Conservation (phyloP, 768 basidiomycete genomes). For the Trametes cinnabarina region DNA sequence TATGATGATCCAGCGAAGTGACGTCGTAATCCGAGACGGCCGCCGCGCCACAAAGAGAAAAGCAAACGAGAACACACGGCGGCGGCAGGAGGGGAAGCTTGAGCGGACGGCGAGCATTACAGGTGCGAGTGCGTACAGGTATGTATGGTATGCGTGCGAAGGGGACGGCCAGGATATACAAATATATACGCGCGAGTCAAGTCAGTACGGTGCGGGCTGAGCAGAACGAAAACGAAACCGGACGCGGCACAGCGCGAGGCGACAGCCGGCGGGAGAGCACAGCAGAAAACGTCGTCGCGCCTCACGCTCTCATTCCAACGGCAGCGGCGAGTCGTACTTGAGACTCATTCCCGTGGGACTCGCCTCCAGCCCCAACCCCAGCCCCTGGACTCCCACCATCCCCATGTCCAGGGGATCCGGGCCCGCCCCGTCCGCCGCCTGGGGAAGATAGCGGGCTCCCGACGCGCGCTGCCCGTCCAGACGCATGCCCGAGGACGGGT, state of each 20-base stretch:
- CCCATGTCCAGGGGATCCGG: constrained; percentile 24
- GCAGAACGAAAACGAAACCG: neutral
- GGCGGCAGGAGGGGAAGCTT: neutral
- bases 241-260: neutral
- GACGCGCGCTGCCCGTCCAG: constrained; percentile 1
- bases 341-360: constrained; percentile 22
- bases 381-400: constrained; percentile 14
- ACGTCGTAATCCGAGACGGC: neutral
- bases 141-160: constrained; percentile 13
- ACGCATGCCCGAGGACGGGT: constrained; percentile 3
- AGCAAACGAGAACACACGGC: neutral
- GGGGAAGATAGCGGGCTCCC: constrained; percentile 12
- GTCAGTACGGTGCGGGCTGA: neutral
- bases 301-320: constrained; percentile 31
- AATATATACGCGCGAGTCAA: constrained; percentile 17
- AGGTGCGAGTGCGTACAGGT: constrained; percentile 16
- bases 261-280: neutral
- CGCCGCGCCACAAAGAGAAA: neutral
- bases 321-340: constrained; percentile 31
- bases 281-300: neutral
- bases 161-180: neutral
- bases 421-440: constrained; percentile 16
- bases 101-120: neutral
- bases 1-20: neutral
- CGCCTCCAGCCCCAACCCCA: constrained; percentile 17